phyloP scores from a whole-genome alignment of 164 flowering plant species.

The Vitis labrusca region DNA sequence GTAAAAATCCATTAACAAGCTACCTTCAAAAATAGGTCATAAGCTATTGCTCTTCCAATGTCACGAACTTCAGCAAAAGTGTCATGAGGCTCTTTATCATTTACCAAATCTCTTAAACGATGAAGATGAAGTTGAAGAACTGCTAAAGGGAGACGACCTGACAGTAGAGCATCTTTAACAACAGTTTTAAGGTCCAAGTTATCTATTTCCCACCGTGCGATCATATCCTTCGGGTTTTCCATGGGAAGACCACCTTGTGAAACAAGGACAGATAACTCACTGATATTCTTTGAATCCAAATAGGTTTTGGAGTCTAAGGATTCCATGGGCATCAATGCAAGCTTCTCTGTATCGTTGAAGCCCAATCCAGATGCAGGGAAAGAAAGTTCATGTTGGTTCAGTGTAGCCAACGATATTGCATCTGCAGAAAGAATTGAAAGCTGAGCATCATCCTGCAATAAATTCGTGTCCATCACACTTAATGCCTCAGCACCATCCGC shows the following conservation, averaged over 20 bases:
- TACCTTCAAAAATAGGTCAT: conserved; percentile 94
- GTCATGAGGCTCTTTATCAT: conserved; percentile 64
- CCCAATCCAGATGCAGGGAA: conserved; percentile 27
- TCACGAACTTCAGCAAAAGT: conserved; percentile 83
- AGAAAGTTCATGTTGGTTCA: conserved; percentile 27
- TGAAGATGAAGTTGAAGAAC: conserved; percentile 95
- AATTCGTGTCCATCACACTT: conserved; percentile 18
- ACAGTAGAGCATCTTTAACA: conserved; percentile 83
- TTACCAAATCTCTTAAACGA: conserved; percentile 41
- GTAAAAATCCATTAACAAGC: conserved; percentile 10
- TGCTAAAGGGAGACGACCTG: conserved; percentile 96
- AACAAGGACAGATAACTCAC: conserved; percentile 34
- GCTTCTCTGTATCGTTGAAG: conserved; percentile 31
- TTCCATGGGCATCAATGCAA: conserved; percentile 52
- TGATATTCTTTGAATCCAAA: conserved; percentile 25
- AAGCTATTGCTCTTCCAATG: conserved; percentile 92
- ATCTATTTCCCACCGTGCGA: conserved; percentile 81
- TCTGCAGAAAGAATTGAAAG: conserved; percentile 31
- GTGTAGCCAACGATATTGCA: conserved; percentile 21
- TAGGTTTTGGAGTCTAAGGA: conserved; percentile 17
- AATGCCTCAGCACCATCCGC: conserved; percentile 36
- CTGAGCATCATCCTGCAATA: conserved; percentile 41
- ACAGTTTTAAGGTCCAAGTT: conserved; percentile 78
- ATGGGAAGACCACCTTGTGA: conserved; percentile 38
- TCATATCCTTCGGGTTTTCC: conserved; percentile 92